Conservation (phyloP, 2,329 filamentous ascomycete species). For the Sarocladiaceae sp. region DNA sequence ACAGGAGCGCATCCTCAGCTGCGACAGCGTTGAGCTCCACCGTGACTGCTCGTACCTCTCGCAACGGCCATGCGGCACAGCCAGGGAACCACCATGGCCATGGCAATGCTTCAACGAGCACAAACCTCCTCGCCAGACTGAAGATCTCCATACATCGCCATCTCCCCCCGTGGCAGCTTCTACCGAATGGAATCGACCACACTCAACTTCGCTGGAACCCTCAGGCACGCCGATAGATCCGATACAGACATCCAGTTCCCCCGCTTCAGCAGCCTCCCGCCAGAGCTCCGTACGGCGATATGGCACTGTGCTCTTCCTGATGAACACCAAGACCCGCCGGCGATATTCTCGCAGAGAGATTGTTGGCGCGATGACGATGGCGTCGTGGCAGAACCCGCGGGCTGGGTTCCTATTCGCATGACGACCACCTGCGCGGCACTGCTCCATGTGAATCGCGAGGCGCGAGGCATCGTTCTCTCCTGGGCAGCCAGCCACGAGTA, state of each 20-base stretch:
- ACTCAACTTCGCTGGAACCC: neutral
- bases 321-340: neutral
- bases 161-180: no score
- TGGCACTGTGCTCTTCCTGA: neutral
- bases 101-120: no score
- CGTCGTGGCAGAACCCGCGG: neutral
- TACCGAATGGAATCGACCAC: no score
- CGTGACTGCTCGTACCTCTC: no score
- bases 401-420: neutral
- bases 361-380: neutral
- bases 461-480: neutral
- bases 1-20: no score
- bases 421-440: neutral
- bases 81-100: no score
- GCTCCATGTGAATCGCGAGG: neutral
- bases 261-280: neutral
- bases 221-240: constrained; percentile 11
- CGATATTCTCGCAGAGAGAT: neutral
- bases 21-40: no score
- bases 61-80: no score
- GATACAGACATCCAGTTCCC: neutral
- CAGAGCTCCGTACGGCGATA: neutral
- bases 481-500: neutral
- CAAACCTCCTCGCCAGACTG: no score
- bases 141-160: no score